These are phyloP conservation scores for Pholiota adiposa DNA, from an alignment of 1,284 basidiomycete genomes.

Conservation along the genomic window DNA sequence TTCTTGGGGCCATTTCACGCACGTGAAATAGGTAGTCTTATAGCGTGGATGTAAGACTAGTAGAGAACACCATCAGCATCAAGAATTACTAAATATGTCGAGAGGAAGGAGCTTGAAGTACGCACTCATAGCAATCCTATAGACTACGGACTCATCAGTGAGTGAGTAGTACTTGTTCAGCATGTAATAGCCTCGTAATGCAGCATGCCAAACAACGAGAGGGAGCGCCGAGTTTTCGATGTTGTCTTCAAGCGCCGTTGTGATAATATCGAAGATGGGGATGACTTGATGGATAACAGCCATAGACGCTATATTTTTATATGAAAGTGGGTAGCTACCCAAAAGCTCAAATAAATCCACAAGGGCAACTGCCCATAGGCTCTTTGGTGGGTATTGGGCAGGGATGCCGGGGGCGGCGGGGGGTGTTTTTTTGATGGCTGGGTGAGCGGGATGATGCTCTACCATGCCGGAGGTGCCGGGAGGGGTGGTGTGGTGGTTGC, in stretches of 20 bases:
- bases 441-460: no score
- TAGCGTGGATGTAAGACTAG: constrained; percentile 25
- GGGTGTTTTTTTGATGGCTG: no score
- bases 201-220: constrained; percentile 20
- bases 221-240: constrained; percentile 12
- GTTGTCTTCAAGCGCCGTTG: constrained; percentile 13
- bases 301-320: no score
- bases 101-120: not conserved
- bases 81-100: not conserved
- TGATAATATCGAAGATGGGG: constrained; percentile 25
- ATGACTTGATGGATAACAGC: no score
- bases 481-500: no score
- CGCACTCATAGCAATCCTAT: constrained; percentile 28
- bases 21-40: constrained; percentile 20
- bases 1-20: constrained; percentile 15
- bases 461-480: no score
- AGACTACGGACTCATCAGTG: constrained; percentile 29
- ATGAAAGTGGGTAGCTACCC: no score
- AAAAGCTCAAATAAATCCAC: no score
- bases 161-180: constrained; percentile 32
- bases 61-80: no score
- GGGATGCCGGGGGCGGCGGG: no score
- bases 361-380: no score
- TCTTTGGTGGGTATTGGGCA: no score
- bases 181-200: constrained; percentile 18